These are phyloP conservation scores for Trametes gibbosa DNA, from an alignment of 768 basidiomycete species.

Conservation along the genomic window DNA sequence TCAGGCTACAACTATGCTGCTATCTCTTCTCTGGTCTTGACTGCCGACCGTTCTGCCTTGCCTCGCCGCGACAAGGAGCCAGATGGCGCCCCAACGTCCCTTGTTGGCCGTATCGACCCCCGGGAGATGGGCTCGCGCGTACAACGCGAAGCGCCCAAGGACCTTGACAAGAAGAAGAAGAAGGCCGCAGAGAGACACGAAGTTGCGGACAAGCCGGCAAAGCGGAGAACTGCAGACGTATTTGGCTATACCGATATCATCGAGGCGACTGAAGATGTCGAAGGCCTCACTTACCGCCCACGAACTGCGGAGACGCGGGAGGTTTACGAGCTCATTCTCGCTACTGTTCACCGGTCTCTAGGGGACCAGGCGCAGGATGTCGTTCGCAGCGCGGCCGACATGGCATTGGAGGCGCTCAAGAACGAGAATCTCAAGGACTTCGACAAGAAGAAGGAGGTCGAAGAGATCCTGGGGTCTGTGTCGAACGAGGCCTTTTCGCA, in stretches of 20 bases:
- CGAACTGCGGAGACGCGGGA: conserved; percentile 92
- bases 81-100: conserved; percentile 91
- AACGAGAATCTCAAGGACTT: conserved; percentile 89
- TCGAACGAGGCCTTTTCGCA: conserved; percentile 77
- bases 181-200: conserved; percentile 65
- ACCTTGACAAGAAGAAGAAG: conserved; percentile 92
- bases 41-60: conserved; percentile 79
- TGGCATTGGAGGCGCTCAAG: conserved; percentile 84
- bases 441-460: conserved; percentile 94
- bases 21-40: conserved; percentile 91
- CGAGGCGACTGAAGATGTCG: conserved; percentile 89
- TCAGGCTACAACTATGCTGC: conserved; percentile 95
- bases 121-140: conserved; percentile 94
- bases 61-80: conserved; percentile 93
- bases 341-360: conserved; percentile 74
- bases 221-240: conserved; percentile 56
- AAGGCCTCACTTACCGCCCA: conserved; percentile 90
- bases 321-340: conserved; percentile 89
- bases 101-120: conserved; percentile 86
- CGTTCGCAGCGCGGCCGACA: conserved; percentile 93
- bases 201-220: conserved; percentile 54
- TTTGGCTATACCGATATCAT: conserved; percentile 91
- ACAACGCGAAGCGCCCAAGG: conserved; percentile 77
- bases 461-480: conserved; percentile 69
- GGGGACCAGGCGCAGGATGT: conserved; percentile 97